These are phyloP conservation scores for Teratosphaeria viscida DNA, from an alignment of 2,329 filamentous ascomycete genomes.

Conservation along the genomic window DNA sequence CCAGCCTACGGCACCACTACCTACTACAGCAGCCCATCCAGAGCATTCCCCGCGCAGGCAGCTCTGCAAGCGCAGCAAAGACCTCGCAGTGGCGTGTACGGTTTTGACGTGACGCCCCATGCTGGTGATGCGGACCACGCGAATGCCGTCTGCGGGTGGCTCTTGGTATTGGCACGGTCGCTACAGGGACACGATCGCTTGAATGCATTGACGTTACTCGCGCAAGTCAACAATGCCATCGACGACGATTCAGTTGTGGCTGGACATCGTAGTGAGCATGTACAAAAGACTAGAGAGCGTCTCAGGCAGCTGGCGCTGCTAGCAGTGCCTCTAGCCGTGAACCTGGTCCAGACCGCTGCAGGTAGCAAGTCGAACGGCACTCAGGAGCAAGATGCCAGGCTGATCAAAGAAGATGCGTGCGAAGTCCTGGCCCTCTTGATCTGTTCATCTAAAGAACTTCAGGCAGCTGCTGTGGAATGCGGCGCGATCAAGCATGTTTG, in stretches of 20 bases:
- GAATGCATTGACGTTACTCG: constrained; percentile 31
- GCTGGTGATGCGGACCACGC: constrained; percentile 31
- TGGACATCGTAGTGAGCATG: constrained; percentile 19
- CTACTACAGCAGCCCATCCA: constrained; percentile 24
- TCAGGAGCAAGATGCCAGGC: constrained; percentile 30
- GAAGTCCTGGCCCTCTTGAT: constrained; percentile 68
- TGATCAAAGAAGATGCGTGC: constrained; percentile 60
- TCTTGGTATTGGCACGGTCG: constrained; percentile 35
- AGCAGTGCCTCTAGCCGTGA: constrained; percentile 38
- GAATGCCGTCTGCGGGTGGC: constrained; percentile 38
- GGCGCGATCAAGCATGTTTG: constrained; percentile 52
- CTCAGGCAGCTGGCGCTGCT: constrained; percentile 35
- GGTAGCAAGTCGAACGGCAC: constrained; percentile 6
- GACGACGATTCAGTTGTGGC: constrained; percentile 26
- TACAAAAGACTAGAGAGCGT: constrained; percentile 27
- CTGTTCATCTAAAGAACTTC: constrained; percentile 65
- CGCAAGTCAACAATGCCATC: constrained; percentile 25
- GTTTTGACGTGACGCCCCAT: constrained; percentile 6
- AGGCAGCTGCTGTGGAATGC: constrained; percentile 70
- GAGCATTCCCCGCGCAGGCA: constrained; percentile 34
- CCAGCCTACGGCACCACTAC: constrained; percentile 27
- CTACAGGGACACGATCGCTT: constrained; percentile 32
- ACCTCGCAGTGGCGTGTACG: constrained; percentile 6
- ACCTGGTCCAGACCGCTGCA: constrained; percentile 33
- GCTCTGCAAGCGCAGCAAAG: constrained; percentile 17